Base-by-base conservation (phyloP, 2,329 filamentous ascomycete species). In the Paradendryphiella salina region DNA sequence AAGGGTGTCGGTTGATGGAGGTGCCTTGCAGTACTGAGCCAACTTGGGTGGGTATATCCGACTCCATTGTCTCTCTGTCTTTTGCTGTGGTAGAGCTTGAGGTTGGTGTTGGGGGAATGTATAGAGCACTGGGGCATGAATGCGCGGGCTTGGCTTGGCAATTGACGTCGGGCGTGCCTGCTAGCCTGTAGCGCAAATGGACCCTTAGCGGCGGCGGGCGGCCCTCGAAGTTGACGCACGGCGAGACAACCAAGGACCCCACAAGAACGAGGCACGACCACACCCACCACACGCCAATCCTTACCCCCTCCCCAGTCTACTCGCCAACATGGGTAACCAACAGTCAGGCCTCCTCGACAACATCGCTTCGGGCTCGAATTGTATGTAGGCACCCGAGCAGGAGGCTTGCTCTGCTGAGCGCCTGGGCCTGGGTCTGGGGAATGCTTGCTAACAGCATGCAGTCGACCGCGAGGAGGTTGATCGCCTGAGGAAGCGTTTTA, bases 401-500 rank as follows among this genome's bases (percentile, higher is more conserved):
- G 11, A 20, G 50, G 44, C 50, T 48, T 51, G 56, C 62, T 26
- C 63, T 56, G 54, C 50, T 58, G 58, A 57, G 55, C 47, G 44
- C 33, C 52, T 57, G 64, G 26, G 10, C 6, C 9, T 59, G 64
- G 64, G 61, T 61, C 64, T 69, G 63, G 65, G 63, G 61, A 60
- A 40, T 47, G 33, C 40, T 48, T 53, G 58, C 66, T 70, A 52
- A 71, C 57, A 48, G 36, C 42, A 33, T 48, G 53, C 56, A 97
- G 93, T 99, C 80, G 90, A 99, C 79, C 87, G 89, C 74, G 94
- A 99, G 69, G 94, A 99, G 76, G 91, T 99, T 54, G 94, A 97
- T 73, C 85, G 94, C 69, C 81, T 99, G 73, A 85, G 91, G 70
- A 99, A 99, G 80, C 85, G 93, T 56, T 99, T 99, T 73, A 97